Conservation (phyloP, 768 basidiomycete genomes). For the Lactifluus hygrophoroides region DNA sequence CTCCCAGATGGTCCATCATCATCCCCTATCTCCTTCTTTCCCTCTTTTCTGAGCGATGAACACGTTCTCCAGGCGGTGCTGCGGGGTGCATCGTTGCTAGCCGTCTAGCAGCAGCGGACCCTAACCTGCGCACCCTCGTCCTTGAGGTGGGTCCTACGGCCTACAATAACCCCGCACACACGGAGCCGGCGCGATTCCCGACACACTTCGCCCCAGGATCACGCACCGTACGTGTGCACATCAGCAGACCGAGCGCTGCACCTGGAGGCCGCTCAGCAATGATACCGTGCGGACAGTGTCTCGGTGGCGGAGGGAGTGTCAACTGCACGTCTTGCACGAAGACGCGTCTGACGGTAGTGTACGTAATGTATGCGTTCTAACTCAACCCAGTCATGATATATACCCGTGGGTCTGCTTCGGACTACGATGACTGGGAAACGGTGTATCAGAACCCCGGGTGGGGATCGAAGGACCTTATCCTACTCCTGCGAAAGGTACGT, state of each 20-base stretch:
- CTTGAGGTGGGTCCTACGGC: constrained; percentile 52
- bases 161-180: constrained; percentile 36
- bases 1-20: constrained; percentile 43
- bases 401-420: constrained; percentile 49
- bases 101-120: constrained; percentile 45
- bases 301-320: constrained; percentile 57
- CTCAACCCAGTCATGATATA: constrained; percentile 35
- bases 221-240: constrained; percentile 38
- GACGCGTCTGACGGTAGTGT: background rate
- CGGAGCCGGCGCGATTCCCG: constrained; percentile 46
- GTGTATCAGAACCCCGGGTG: constrained; percentile 48
- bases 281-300: constrained; percentile 38
- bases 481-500: constrained; percentile 47
- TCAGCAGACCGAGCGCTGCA: constrained; percentile 33
- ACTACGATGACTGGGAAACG: constrained; percentile 56
- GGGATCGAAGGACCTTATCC: constrained; percentile 49
- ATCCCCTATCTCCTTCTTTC: too few species aligned
- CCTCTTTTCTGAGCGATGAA: background rate
- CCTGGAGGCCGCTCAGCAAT: constrained; percentile 37
- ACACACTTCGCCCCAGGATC: constrained; percentile 33
- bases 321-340: constrained; percentile 33
- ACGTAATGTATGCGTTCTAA: background rate
- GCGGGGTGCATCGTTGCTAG: constrained; percentile 48
- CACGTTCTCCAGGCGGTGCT: constrained; percentile 33
- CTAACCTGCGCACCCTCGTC: constrained; percentile 47